A percentile compares a stretch with the other conserved stretches of the same genome.
Conservation (phyloP, 2,329 filamentous ascomycete genomes). For the Epichloe typhina region DNA sequence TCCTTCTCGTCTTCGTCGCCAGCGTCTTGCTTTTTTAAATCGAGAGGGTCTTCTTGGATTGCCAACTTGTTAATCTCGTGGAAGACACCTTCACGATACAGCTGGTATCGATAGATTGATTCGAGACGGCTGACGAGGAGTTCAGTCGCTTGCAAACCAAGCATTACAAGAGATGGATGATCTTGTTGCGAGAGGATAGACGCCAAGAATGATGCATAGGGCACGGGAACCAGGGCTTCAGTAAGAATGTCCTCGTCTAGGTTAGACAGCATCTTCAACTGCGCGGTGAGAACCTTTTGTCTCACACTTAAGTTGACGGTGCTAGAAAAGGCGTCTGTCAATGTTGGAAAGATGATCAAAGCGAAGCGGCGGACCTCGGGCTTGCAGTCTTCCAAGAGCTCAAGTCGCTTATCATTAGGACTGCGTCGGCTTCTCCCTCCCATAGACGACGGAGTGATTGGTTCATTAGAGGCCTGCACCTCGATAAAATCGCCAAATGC, state of each 20-base stretch:
- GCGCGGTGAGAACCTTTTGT: constrained; percentile 89
- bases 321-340: constrained; percentile 94
- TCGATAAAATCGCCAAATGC: constrained; percentile 31
- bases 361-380: constrained; percentile 82
- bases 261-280: constrained; percentile 95
- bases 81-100: constrained; percentile 93
- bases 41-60: constrained; percentile 25
- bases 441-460: constrained; percentile 24
- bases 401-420: constrained; percentile 68
- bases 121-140: constrained; percentile 74
- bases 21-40: constrained; percentile 1
- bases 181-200: constrained; percentile 94
- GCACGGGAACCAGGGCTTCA: constrained; percentile 74
- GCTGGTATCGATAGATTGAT: constrained; percentile 84
- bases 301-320: constrained; percentile 91
- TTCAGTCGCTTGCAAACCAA: constrained; percentile 79
- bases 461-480: constrained; percentile 24
- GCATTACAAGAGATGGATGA: constrained; percentile 73
- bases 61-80: constrained; percentile 78
- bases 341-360: constrained; percentile 80
- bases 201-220: constrained; percentile 90
- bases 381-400: constrained; percentile 71
- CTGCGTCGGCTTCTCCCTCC: constrained; percentile 25
- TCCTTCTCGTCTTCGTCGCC: constrained; percentile 9
- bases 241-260: constrained; percentile 74